phyloP scores from a whole-genome alignment of 2,329 filamentous ascomycete genomes.

The Neocatenulostroma microsporum region DNA sequence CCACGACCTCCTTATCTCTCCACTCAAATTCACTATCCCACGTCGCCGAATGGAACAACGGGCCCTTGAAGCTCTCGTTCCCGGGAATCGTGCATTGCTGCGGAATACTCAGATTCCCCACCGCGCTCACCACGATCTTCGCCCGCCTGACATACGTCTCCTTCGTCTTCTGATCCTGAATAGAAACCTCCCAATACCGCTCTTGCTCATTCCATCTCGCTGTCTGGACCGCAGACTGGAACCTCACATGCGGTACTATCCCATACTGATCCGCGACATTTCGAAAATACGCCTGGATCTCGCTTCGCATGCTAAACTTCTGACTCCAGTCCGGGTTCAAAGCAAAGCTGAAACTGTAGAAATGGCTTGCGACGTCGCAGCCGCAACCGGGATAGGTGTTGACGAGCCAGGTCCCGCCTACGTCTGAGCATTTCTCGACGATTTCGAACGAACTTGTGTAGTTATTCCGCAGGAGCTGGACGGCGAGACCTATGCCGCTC shows the following conservation, averaged over 20 bases:
- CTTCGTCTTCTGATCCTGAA: slow-evolving; percentile 19
- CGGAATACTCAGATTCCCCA: slow-evolving; percentile 23
- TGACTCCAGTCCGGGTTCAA: slow-evolving; percentile 27
- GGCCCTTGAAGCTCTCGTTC: slow-evolving; percentile 29
- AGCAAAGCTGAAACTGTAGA: slow-evolving; percentile 28
- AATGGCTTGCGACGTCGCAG: slow-evolving; percentile 30
- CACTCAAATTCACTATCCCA: slow-evolving; percentile 37
- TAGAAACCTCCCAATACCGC: slow-evolving; percentile 17
- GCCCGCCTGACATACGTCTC: slow-evolving; percentile 15
- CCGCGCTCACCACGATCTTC: slow-evolving; percentile 23
- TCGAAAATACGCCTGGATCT: slow-evolving; percentile 25
- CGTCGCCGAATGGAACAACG: slow-evolving; percentile 34
- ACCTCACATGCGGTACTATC: slow-evolving; percentile 19
- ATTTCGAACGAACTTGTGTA: slow-evolving; percentile 35
- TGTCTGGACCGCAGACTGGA: slow-evolving; percentile 16
- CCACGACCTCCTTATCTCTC: slow-evolving; percentile 32
- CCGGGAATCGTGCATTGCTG: slow-evolving; percentile 23
- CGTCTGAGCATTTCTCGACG: slow-evolving; percentile 34
- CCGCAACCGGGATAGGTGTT: slow-evolving; percentile 32
- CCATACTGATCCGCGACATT: slow-evolving; percentile 18
- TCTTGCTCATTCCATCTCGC: slow-evolving; percentile 22
- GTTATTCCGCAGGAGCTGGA: slow-evolving; percentile 38
- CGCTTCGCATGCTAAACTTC: slow-evolving; percentile 21
- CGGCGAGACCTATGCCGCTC: slow-evolving; percentile 40
- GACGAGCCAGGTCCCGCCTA: slow-evolving; percentile 31